Evolutionary conservation across 2,329 filamentous ascomycete species (phyloP).

Genomic region (Emmonsia crescens): DNA sequence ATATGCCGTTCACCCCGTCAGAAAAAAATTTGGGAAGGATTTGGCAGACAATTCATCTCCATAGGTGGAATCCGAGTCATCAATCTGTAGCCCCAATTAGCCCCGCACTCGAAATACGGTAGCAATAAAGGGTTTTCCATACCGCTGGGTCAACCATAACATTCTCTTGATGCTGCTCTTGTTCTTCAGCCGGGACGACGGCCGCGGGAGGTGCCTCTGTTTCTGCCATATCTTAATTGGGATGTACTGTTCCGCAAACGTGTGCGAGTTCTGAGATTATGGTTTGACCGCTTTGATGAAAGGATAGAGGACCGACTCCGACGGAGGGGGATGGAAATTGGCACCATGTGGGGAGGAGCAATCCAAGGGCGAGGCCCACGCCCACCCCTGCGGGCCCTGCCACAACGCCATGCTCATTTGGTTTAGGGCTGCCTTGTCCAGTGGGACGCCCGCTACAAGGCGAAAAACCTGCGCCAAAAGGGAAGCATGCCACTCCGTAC

Average conservation of each 20-base stretch:
- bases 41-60: slow-evolving; percentile 2
- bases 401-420: too few relatives aligned
- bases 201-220: background rate
- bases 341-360: too few relatives aligned
- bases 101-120: slow-evolving; percentile 3
- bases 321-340: background rate
- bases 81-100: background rate
- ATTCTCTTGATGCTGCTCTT: background rate
- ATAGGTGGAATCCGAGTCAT: slow-evolving; percentile 2
- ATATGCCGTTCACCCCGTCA: background rate
- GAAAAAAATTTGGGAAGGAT: background rate
- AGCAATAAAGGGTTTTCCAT: slow-evolving; percentile 4
- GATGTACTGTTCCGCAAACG: background rate
- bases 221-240: background rate
- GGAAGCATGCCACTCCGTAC: too few relatives aligned
- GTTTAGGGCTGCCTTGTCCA: too few relatives aligned
- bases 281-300: background rate
- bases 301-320: background rate
- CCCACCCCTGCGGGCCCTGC: too few relatives aligned
- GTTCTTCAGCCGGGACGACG: background rate
- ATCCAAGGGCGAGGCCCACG: too few relatives aligned
- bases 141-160: background rate
- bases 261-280: background rate
- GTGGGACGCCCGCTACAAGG: background rate
- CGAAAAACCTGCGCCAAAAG: too few relatives aligned